phyloP scores from a whole-genome alignment of 176 grass and related monocot genomes.

The Carex parvula region DNA sequence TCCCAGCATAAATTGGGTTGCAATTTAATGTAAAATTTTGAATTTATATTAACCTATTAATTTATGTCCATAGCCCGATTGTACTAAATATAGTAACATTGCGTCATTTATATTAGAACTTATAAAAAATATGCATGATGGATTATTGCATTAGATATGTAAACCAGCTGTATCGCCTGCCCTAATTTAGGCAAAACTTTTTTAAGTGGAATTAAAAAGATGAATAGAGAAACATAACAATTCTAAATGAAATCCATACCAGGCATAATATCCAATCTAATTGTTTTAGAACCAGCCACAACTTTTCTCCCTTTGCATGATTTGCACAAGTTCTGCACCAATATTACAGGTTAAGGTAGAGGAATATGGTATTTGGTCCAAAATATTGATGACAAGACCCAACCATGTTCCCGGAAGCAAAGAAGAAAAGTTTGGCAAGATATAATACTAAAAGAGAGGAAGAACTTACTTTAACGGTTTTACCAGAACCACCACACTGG shows the following conservation, averaged over 20 bases:
- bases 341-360: constrained; percentile 10
- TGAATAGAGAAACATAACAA: constrained; percentile 1
- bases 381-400: constrained; percentile 9
- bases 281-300: constrained; percentile 51
- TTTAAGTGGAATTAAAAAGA: neutral
- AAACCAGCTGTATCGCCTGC: neutral
- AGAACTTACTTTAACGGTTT: constrained; percentile 57
- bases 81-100: neutral
- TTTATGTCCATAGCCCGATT: neutral
- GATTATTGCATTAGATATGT: neutral
- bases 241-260: constrained; percentile 40
- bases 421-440: neutral
- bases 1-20: neutral
- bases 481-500: constrained; percentile 81
- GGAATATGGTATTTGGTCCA: constrained; percentile 17
- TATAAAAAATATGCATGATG: neutral
- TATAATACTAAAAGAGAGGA: constrained; percentile 1
- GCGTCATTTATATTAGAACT: neutral
- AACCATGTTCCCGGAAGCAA: neutral
- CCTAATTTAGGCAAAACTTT: neutral
- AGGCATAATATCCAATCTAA: constrained; percentile 68
- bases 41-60: neutral
- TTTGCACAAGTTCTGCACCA: constrained; percentile 73
- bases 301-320: constrained; percentile 76
- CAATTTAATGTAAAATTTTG: neutral